A percentile compares a stretch with the other conserved stretches of the same genome.
phyloP scores from a whole-genome alignment of 78 protist species.

The Salpingoeca rosetta region DNA sequence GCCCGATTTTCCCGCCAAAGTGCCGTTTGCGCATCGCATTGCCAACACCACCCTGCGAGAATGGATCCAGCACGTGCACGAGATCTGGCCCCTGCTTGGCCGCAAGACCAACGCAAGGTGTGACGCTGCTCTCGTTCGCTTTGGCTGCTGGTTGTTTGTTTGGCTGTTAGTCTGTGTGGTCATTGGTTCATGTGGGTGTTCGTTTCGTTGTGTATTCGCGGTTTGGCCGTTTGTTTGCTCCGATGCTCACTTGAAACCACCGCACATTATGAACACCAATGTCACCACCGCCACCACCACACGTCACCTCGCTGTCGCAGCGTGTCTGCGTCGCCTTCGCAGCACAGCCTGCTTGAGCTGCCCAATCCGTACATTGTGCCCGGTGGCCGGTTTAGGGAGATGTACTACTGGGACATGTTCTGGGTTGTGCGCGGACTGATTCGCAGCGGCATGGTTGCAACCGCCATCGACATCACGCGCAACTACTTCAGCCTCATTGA shows the following conservation, averaged over 20 bases:
- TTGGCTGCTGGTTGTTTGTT: too few species aligned
- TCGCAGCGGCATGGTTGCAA: not conserved
- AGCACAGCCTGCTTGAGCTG: slow-evolving; percentile 6
- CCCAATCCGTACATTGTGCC: slow-evolving; percentile 62
- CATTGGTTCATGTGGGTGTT: too few species aligned
- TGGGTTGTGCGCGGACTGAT: slow-evolving; percentile 54
- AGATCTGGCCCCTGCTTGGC: not conserved
- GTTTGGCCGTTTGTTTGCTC: too few species aligned
- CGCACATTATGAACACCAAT: too few species aligned
- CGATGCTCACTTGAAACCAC: too few species aligned
- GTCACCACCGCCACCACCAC: too few species aligned
- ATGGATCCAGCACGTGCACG: not conserved
- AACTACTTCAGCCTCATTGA: not conserved
- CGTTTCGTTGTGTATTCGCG: too few species aligned
- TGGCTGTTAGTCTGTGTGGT: too few species aligned
- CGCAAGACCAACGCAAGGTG: not conserved
- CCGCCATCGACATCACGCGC: not conserved
- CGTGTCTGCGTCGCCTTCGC: slow-evolving; percentile 15
- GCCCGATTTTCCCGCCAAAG: not conserved
- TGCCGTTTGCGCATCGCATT: not conserved
- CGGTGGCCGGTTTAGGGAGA: slow-evolving; percentile 58
- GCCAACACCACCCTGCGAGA: not conserved
- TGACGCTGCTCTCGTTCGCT: not conserved
- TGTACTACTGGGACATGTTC: slow-evolving; percentile 61
- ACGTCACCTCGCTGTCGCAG: too few species aligned